Evolutionary conservation across 768 basidiomycete species (phyloP).

Genomic region (Panaeolus papilionaceus): DNA sequence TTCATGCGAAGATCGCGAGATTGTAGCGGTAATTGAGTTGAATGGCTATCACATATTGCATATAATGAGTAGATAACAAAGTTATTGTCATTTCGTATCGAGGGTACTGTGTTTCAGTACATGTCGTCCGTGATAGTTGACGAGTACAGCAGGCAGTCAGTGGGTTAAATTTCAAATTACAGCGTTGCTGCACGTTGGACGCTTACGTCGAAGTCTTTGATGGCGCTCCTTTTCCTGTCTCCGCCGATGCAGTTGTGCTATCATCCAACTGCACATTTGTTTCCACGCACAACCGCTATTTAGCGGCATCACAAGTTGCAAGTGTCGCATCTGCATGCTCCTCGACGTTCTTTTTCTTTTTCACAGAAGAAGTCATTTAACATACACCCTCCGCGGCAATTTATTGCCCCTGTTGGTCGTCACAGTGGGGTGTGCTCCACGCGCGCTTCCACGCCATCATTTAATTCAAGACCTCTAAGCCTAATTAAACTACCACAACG

Average conservation of each 20-base stretch:
- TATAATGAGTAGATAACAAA: neutral
- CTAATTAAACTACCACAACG: neutral
- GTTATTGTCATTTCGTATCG: neutral
- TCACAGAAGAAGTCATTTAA: neutral
- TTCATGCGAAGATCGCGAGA: too few species aligned
- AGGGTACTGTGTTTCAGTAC: neutral
- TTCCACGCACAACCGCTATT: neutral
- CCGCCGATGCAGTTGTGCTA: slow-evolving; percentile 7
- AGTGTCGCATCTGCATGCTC: neutral
- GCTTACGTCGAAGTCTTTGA: neutral
- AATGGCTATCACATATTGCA: neutral
- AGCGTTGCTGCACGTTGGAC: neutral
- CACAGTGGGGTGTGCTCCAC: neutral
- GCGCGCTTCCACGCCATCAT: slow-evolving; percentile 4
- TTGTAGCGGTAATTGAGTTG: too few species aligned
- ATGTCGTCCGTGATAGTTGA: too few species aligned
- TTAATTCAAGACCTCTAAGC: neutral
- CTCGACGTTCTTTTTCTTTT: neutral
- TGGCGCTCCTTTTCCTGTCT: neutral
- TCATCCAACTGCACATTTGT: neutral
- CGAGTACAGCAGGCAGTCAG: neutral
- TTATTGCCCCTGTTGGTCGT: neutral
- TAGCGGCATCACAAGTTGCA: neutral
- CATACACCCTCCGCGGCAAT: slow-evolving; percentile 2
- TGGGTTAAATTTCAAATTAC: neutral